Base-by-base conservation (phyloP, 768 basidiomycete species). In the Lentinus brumalis region DNA sequence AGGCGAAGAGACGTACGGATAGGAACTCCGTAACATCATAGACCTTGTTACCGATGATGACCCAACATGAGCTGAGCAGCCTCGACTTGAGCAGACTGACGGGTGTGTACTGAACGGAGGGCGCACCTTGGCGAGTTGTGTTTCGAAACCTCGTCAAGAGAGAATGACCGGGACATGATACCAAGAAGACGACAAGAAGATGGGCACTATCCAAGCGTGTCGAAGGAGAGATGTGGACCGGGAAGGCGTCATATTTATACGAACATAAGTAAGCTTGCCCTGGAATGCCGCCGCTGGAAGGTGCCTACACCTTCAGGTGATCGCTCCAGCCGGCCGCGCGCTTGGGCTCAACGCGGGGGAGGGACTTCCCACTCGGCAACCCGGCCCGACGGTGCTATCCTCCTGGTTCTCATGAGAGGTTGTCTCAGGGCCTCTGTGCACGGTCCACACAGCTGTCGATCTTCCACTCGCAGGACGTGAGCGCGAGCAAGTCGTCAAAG, bases 1-100 rank as follows among this genome's bases (percentile, higher is more conserved):
- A 32, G 39, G 39, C 39, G 30, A 52, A 31, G 26, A 30, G 18
- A 69, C 79, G 39, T 60, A 88, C 90, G 55, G 82, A 76, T 41
- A 92, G 76, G 72, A 93, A 91, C 41, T 88, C 87, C 6, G 91
- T 91, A 55, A 92, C 89, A 76, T 94, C 91, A 75, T 94, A 94
- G n/a, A 93, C 92, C 56, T 83, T 79, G 73, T 87, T 83, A 53
- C 81, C 78, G 64, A 94, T 89, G 69, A 94, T 86, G 65, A 94
- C 86, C 92, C 92, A 94, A 70, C 91, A 92, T 16, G 88, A 89
- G 41, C 88, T 89, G 61, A n/a, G 18, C 6, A 18, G 29, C 12
- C 8, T 26, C 46, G 8, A 6, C 15, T 16, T 44, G 42, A 44
- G 15, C 15, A 32, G 50, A 65, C 38, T 21, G 45, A 29, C 14